Base-by-base conservation (phyloP, 1,139 yeast species). In the Yamadazyma oceani region DNA sequence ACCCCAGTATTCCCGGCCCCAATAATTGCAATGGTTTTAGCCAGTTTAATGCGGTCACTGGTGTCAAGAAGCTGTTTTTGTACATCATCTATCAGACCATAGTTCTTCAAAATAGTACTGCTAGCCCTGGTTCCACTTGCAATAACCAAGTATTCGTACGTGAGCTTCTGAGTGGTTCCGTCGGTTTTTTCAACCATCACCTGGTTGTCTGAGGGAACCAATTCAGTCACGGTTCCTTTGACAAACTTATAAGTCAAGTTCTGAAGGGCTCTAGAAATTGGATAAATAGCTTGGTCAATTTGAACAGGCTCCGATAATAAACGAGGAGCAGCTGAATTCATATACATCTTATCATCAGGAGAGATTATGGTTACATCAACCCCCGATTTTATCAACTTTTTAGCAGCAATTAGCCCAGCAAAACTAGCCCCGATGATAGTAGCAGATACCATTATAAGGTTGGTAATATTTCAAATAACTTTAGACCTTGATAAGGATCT, bases 1-100 rank as follows among this genome's bases (percentile, higher is more conserved):
- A 60, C 62, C 14, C 67, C 69, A 10, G 66, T 58, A 9, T 59
- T 44, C 6, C 67, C 67, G 8, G 59, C 67, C 4, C 67, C 69
- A 15, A 63, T 28, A 10, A 63, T 46, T 4, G 63, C 66, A 30
- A 62, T 51, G 9, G 46, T 34, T 26, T 47, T 43, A 7, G 62
- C 55, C 3, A 32, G 9, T 25, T 50, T 43, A 17, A 59, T 38
- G 12, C 40, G 33, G 5, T 43, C 36, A 21, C 41, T 26, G 8
- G 53, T 16, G 1, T 38, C 39, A 10, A 41, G 36, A 24, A 42
- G 36, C 8, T 47, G 38, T 1, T 39, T 21, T 8, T 37, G 34
- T 13, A 40, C 39, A 31, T 49, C 21, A 8, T 34, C 34, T 29
- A 48, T 39, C 35, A 48, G 40, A 22, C 42, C 37, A 35, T 48